Evolutionary conservation across 345 rosid genomes (phyloP), one percentile per base, ranked within the genome.

Genomic region (Kandelia obovata): DNA sequence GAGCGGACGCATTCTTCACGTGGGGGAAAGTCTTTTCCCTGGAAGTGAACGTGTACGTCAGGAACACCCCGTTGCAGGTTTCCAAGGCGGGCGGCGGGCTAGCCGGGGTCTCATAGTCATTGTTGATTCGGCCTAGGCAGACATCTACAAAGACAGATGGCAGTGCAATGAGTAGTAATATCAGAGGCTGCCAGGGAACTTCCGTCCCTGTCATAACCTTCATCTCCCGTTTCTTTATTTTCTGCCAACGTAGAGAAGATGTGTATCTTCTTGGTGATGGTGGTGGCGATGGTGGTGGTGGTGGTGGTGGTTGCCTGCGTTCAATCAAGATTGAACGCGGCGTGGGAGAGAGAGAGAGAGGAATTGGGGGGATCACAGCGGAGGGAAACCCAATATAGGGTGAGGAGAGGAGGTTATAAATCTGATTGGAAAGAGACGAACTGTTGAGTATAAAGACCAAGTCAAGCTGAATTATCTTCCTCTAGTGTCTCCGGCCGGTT

Each of bases 1-100:
- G 98, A 0, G 97, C 96, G 7, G 86, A 74, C 32, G 81, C 89
- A 64, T 95, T 92, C 77, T 92, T 95, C 1, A 90, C 70, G 43
- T 68, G 79, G 0, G 99, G 99, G 61, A 73, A 87, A 62, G 77
- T 86, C 73, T 83, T 82, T 51, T 73, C 83, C 5, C 99, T 78
- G 15, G 85, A 78, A 0, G 61, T 79, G 69, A 95, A 95, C 64
- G 70, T 72, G 32, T 92, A 95, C 32, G 83, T 65, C 62, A 95
- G 31, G 83, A 83, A 92, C 8, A 95, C 75, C 5, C 99, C 99
- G 9, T 87, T 81, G 63, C 99, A 95, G 2, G 28, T 8, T 1
- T 85, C 86, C 74, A 81, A 75, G 20, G 78, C 96, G 2, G 37
- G 37, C 0, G 84, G 87, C 0, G 91, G 87, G 1, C 85, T 82